A percentile compares a stretch with the other conserved stretches of the same genome.
phyloP scores from a whole-genome alignment of 2,329 filamentous ascomycete species.

The Beauveria australis region DNA sequence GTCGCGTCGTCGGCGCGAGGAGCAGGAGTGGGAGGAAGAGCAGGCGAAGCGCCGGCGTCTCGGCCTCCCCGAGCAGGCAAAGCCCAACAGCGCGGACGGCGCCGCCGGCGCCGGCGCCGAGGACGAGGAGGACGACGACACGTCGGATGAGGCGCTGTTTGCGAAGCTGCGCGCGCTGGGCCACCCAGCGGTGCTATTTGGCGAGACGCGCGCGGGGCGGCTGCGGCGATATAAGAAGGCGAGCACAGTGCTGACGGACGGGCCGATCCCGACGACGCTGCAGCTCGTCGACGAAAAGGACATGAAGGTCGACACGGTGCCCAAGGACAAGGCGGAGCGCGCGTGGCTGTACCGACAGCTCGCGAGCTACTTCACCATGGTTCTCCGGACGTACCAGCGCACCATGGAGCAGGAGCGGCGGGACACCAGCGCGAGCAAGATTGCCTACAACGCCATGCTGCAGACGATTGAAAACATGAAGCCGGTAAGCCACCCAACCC shows the following conservation, averaged over 20 bases:
- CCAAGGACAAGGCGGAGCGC: conserved; percentile 55
- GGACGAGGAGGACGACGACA: conserved; percentile 43
- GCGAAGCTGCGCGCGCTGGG: conserved; percentile 60
- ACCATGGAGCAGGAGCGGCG: conserved; percentile 60
- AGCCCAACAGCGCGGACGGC: conserved; percentile 28
- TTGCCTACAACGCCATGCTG: conserved; percentile 76
- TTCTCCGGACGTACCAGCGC: conserved; percentile 78
- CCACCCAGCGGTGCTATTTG: conserved; percentile 71
- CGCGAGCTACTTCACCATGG: conserved; percentile 91
- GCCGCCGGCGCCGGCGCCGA: conserved; percentile 30
- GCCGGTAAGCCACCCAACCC: conserved; percentile 42
- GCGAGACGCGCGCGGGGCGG: conserved; percentile 63
- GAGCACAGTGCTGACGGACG: conserved; percentile 53
- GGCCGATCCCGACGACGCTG: conserved; percentile 81
- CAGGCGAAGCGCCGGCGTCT: conserved; percentile 63
- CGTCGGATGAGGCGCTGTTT: conserved; percentile 63
- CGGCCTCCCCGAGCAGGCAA: conserved; percentile 64
- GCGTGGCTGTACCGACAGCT: conserved; percentile 77
- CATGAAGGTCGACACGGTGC: conserved; percentile 70
- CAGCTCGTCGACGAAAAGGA: conserved; percentile 73
- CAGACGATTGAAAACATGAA: conserved; percentile 82
- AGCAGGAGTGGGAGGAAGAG: conserved; percentile 67
- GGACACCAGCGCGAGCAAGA: conserved; percentile 68
- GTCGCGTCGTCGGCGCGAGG: conserved; percentile 58
- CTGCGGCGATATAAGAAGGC: conserved; percentile 64